phyloP scores from a whole-genome alignment of 768 basidiomycete genomes.

The Trametes cingulata region DNA sequence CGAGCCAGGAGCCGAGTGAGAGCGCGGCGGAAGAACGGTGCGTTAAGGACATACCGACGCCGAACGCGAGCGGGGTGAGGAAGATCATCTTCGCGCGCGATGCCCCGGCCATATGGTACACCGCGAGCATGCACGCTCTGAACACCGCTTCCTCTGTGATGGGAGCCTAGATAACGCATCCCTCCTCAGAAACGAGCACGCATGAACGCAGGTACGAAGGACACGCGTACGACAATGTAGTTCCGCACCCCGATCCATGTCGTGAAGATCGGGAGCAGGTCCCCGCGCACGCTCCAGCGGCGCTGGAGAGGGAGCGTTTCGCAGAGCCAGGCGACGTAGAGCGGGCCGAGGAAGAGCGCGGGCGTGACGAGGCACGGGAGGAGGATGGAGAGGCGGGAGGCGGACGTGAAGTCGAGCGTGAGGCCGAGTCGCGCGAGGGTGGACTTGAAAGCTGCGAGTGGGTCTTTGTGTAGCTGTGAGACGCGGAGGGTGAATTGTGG shows the following conservation, averaged over 20 bases:
- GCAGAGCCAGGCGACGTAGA: constrained; percentile 56
- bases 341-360: constrained; percentile 73
- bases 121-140: constrained; percentile 76
- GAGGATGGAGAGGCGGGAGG: constrained; percentile 25
- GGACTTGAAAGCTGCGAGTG: constrained; percentile 27
- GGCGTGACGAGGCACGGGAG: constrained; percentile 69
- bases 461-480: not conserved
- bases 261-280: constrained; percentile 43
- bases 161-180: constrained; percentile 63
- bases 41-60: constrained; percentile 59
- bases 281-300: constrained; percentile 44
- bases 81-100: constrained; percentile 66
- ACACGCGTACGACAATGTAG: constrained; percentile 56
- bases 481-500: not conserved
- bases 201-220: no score
- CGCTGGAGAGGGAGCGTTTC: constrained; percentile 56
- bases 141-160: constrained; percentile 93
- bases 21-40: not conserved
- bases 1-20: not conserved
- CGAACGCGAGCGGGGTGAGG: constrained; percentile 83
- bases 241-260: constrained; percentile 70
- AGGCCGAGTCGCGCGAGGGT: constrained; percentile 45
- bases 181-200: not conserved
- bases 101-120: constrained; percentile 67
- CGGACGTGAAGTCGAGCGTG: constrained; percentile 25